Evolutionary conservation across 768 basidiomycete genomes (phyloP).

Genomic region (Tulasnella sp.): DNA sequence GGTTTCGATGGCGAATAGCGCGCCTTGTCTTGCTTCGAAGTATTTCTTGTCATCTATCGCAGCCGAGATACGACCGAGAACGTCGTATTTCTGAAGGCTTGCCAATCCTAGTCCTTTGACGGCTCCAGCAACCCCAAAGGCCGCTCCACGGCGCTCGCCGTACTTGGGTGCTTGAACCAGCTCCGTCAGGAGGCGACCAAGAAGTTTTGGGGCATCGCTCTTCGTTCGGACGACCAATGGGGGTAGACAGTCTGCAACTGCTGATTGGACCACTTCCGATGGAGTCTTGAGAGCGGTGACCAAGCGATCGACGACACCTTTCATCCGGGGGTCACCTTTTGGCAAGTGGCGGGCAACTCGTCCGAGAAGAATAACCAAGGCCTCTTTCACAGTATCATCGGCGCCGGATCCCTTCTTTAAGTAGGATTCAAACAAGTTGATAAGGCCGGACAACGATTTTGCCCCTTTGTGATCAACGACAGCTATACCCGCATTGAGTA

Average conservation of each 20-base stretch:
- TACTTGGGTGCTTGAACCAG: constrained; percentile 78
- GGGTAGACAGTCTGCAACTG: constrained; percentile 90
- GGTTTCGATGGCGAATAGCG: constrained; percentile 92
- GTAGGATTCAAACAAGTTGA: constrained; percentile 73
- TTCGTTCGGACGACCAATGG: constrained; percentile 71
- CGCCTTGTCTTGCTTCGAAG: constrained; percentile 82
- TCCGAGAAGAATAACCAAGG: constrained; percentile 89
- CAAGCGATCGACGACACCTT: constrained; percentile 71
- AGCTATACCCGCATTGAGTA: constrained; percentile 76
- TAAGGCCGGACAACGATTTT: constrained; percentile 58
- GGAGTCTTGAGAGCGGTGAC: constrained; percentile 89
- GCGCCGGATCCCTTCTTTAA: constrained; percentile 58
- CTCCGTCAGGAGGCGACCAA: constrained; percentile 68
- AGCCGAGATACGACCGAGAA: constrained; percentile 62
- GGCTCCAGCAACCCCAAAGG: constrained; percentile 90
- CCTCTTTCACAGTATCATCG: constrained; percentile 86
- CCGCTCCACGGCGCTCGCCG: constrained; percentile 90
- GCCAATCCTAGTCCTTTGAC: constrained; percentile 85
- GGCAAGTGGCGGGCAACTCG: constrained; percentile 84
- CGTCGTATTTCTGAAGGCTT: constrained; percentile 73
- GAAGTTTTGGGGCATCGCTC: constrained; percentile 49
- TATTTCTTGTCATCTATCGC: constrained; percentile 85
- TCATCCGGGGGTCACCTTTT: constrained; percentile 65
- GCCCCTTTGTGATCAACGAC: constrained; percentile 81
- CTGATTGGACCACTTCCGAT: constrained; percentile 91